Base-by-base conservation (phyloP, 805 yeast genomes). In the Teunomyces tritomae region DNA sequence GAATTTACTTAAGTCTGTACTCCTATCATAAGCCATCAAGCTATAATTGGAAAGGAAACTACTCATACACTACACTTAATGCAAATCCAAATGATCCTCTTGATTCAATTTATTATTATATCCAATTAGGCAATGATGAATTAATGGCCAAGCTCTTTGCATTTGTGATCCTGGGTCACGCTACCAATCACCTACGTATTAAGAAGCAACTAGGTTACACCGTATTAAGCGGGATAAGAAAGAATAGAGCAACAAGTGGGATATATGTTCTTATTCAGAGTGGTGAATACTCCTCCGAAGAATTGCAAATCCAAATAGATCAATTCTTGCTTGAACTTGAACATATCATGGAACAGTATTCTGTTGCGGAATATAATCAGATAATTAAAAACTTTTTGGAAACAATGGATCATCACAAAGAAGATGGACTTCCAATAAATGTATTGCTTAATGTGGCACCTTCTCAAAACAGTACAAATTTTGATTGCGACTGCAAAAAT, bases 171-270 rank as follows among this genome's bases (percentile, higher is more conserved):
- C 68, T 80, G 0, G 52, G 69, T 6, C 63, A 73, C 0, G 65
- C 80, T 14, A 62, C 68, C 1, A 65, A 74, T 2, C 82, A 78
- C 41, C 61, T 85, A 13, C 64, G 91, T 50, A 73, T 72, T 14
- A 76, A 74, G 53, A 74, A 73, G 49, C 86, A 82, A 52, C 61
- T 86, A 46, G 91, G 89, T 0, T 86, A 86, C 57, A 71, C 76
- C 4, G 80, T 84, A 0, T 53, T 76, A n/a, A 78, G 83, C 16
- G 89, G 89, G 0, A 47, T 75, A 24, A 65, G 87, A 49, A 55
- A 77, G 0, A 61, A 80, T 27, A 67, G 82, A 46, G 70, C 73
- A 17, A 76, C 83, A 0, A 61, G 78, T 28, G 92, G 92, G 0
- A 49, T 85, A 3, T 84, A 81, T 54, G 63, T 86, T 8, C 69